These are phyloP conservation scores for Panicum virgatum DNA, from an alignment of 202 grass and related monocot genomes.

Conservation along the genomic window DNA sequence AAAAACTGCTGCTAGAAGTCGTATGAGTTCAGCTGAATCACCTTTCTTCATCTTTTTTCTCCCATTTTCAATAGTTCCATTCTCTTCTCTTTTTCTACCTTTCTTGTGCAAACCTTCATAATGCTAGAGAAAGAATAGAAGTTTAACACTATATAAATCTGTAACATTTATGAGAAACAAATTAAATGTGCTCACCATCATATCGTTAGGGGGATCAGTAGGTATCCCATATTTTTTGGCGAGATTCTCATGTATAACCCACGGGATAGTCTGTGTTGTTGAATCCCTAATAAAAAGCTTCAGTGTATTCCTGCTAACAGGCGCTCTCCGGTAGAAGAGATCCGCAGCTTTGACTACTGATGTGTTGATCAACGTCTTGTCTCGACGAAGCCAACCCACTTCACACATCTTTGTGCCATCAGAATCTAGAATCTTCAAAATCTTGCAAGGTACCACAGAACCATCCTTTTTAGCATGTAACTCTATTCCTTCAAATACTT, in stretches of 20 bases:
- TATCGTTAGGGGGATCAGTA: conserved; percentile 43
- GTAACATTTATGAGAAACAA: conserved; percentile 11
- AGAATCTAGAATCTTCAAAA: conserved; percentile 67
- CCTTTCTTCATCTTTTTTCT: conserved; percentile 46
- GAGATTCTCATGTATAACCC: conserved; percentile 79
- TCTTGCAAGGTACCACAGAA: conserved; percentile 57
- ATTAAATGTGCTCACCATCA: conserved; percentile 36
- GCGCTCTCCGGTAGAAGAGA: conserved; percentile 59
- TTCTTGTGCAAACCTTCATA: conserved; percentile 23
- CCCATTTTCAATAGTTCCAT: conserved; percentile 40
- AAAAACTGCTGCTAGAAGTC: conserved; percentile 5
- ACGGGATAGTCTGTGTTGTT: conserved; percentile 62
- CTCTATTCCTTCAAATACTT: conserved; percentile 78
- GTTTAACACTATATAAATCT: conserved; percentile 17
- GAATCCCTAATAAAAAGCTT: conserved; percentile 74
- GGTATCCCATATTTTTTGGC: conserved; percentile 67
- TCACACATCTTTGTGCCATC: conserved; percentile 51
- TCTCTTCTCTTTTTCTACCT: conserved; percentile 52
- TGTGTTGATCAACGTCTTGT: conserved; percentile 53
- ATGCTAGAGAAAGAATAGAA: conserved; percentile 38
- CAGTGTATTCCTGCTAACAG: conserved; percentile 59
- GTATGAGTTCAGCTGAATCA: conserved; percentile 25
- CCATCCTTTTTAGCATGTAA: conserved; percentile 68
- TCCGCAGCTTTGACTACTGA: conserved; percentile 68
- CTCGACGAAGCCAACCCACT: conserved; percentile 65